Evolutionary conservation across 371 early-diverging fungal species (phyloP), one percentile per base, ranked within the genome.

Genomic region (Mucor racemosus): DNA sequence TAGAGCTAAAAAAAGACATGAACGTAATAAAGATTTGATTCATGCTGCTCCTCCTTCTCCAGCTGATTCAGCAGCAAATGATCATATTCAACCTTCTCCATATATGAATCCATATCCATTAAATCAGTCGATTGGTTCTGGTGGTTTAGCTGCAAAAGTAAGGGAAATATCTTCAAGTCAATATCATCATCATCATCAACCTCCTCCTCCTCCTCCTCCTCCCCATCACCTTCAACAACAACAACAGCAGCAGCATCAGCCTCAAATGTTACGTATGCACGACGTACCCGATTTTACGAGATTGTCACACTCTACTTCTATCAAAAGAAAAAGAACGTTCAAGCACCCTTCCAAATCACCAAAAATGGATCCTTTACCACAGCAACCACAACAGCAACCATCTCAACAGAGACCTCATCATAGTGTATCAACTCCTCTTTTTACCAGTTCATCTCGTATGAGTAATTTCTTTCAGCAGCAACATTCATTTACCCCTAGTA

Each of bases 1-100:
- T 58, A 58, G 78, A 50, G 78, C 78, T n/a, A 75, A 75, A 50
- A 75, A 77, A 68, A 67, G 66, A 44, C 70, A 75, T 31, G 66
- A 76, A 46, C 55, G 68, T 11, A 58, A 38, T 34, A 65, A 67
- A 36, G n/a, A 56, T 11, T 50, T 61, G n/a, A 13, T 50, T 21
- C 50, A 50, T 50, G 64, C 57, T 38, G 64, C 57, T 6, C 74
- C 64, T 54, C 65, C 67, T 10, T 62, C 68, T 3, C 64, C 67
- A 11, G 62, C 68, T 17, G 74, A 70, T 44, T 74, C 74, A 5
- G 62, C 40, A 39, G 50, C 40, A 65, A 41, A 41, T 42, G 41
- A 21, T 11, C 55, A 58, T 15, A 40, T 11, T 8, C 36, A 56
- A 11, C 39, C 62, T 33, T 46, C 44, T 17, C 34, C 56, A 11